phyloP scores from a whole-genome alignment of 2,329 filamentous ascomycete genomes.

The Diaporthe vexans region DNA sequence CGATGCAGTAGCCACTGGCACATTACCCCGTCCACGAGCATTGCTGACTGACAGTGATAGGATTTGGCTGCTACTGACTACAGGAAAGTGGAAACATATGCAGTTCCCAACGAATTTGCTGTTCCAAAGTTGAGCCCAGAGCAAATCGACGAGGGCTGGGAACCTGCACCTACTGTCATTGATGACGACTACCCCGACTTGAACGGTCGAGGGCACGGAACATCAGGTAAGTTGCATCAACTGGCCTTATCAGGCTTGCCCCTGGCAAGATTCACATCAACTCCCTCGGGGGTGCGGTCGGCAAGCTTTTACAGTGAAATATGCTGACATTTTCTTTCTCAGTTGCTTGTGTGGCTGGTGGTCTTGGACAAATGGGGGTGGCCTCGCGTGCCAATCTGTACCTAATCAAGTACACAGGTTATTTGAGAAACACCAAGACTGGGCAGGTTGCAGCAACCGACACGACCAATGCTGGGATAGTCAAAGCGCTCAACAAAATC shows the following conservation, averaged over 20 bases:
- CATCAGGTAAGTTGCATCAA: neutral
- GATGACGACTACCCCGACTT: conserved; percentile 16
- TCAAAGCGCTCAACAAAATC: neutral
- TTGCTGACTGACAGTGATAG: neutral
- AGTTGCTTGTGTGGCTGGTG: conserved; percentile 27
- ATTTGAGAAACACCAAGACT: neutral
- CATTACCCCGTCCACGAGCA: no score
- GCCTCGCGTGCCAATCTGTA: conserved; percentile 19
- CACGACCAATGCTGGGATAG: neutral
- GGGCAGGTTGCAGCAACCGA: neutral
- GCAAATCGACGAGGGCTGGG: neutral
- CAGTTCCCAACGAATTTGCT: neutral
- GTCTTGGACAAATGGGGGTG: neutral
- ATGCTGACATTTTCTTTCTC: neutral
- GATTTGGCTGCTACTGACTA: conserved; percentile 3
- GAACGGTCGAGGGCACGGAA: conserved; percentile 1
- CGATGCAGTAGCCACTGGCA: neutral
- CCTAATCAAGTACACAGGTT: conserved; percentile 10
- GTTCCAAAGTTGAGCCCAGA: conserved; percentile 5
- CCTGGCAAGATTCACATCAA: neutral
- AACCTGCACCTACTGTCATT: neutral
- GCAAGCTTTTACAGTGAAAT: neutral
- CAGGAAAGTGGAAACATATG: conserved; percentile 6
- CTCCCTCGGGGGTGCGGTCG: neutral
- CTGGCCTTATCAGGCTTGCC: neutral